phyloP scores from a whole-genome alignment of 2,329 filamentous ascomycete genomes.

The Xenosphaeropsis pyriputrescens region DNA sequence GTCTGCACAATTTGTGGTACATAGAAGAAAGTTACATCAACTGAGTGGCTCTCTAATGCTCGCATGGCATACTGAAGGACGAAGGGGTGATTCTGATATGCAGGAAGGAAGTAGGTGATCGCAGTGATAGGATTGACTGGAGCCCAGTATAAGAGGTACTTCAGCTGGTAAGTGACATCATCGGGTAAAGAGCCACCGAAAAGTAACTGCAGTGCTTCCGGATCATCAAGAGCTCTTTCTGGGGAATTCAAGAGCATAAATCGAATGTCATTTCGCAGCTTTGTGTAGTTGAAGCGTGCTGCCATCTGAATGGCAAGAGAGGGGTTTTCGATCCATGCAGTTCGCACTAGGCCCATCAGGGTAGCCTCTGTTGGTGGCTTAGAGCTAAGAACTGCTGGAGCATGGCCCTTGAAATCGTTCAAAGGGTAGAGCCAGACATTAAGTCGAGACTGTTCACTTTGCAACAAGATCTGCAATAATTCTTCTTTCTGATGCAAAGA shows the following conservation, averaged over 20 bases:
- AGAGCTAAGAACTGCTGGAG: slow-evolving; percentile 2
- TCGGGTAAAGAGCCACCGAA: slow-evolving; percentile 61
- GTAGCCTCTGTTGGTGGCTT: slow-evolving; percentile 25
- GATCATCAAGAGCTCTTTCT: slow-evolving; percentile 65
- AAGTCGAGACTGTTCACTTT: slow-evolving; percentile 72
- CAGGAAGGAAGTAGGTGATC: slow-evolving; percentile 82
- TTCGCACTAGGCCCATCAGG: slow-evolving; percentile 46
- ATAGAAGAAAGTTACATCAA: slow-evolving; percentile 98
- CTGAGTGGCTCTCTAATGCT: slow-evolving; percentile 80
- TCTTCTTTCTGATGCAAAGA: slow-evolving; percentile 68
- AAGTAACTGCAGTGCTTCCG: slow-evolving; percentile 71
- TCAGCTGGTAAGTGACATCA: slow-evolving; percentile 75
- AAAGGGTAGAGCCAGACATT: slow-evolving; percentile 84
- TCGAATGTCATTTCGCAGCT: slow-evolving; percentile 61
- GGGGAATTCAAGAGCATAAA: slow-evolving; percentile 71
- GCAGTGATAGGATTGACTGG: slow-evolving; percentile 87
- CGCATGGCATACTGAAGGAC: slow-evolving; percentile 95
- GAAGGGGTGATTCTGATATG: slow-evolving; percentile 82
- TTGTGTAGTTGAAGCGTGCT: slow-evolving; percentile 62
- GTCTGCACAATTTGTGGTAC: slow-evolving; percentile 97
- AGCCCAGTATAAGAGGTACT: slow-evolving; percentile 89
- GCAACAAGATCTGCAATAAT: slow-evolving; percentile 64
- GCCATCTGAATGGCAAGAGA: slow-evolving; percentile 77
- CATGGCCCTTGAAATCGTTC: slow-evolving; percentile 41
- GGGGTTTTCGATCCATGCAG: slow-evolving; percentile 78